Base-by-base conservation (phyloP, 2,329 filamentous ascomycete species). In the Endothia cerciana region DNA sequence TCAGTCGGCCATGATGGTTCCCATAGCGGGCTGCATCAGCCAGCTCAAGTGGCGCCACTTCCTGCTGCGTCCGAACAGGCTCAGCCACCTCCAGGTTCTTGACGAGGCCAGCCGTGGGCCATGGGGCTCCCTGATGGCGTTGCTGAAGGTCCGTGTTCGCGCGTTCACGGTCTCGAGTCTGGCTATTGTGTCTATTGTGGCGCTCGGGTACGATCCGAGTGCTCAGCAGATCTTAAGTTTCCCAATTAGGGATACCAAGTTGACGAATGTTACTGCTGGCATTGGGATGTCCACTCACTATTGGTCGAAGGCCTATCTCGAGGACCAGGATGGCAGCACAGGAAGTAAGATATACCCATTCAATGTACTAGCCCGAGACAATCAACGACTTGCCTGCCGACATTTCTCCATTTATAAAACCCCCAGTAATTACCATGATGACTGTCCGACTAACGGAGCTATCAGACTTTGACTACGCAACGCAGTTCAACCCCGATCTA, bases 41-140 rank as follows among this genome's bases (percentile, higher is more conserved):
- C 71, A 73, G 57, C 47, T 71, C 1, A 72, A 73, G 55, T 73
- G 71, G 72, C 55, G 40, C 1, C 70, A 73, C 25, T 73, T 71
- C 28, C 47, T 43, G 33, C 3, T 36, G 0, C 53, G 43, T 2
- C 38, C 68, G 6, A 63, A 62, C 8, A 58, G 55, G n/a, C 67
- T 72, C 2, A 38, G 47, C n/a, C 62, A 73, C 59, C 65, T 73
- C 1, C 68, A 73, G 15, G 17, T 69, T 2, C 69, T 69, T n/a
- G 73, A 74, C 45, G 64, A 65, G 19, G 73, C 71, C 4, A 73
- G 71, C 47, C 65, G 70, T 30, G 71, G 71, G 5, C 73, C 71
- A 1, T 74, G 72, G 70, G 73, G 72, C 4, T 70, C 71, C 1
- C 19, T 69, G 1, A 45, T 65, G 22, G 40, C 60, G 61, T 17